Base-by-base conservation (phyloP, 768 basidiomycete species). In the Suillus subalutaceus region DNA sequence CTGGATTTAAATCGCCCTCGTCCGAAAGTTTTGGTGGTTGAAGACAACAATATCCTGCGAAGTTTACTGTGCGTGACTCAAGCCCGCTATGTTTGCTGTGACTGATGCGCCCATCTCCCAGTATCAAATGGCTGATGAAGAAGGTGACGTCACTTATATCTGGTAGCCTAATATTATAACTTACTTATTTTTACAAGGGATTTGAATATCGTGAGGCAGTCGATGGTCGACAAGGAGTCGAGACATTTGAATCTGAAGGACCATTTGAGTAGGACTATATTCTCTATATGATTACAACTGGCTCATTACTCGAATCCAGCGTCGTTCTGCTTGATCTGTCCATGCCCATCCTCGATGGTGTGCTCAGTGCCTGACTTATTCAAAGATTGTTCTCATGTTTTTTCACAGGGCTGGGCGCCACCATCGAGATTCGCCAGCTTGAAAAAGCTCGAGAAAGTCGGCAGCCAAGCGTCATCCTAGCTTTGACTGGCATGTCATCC, bases 301-400 rank as follows among this genome's bases (percentile, higher is more conserved):
- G 56, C 67, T 60, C 18, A 60, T 30, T 8, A 20, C 41, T 30
- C 30, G 16, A 60, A 41, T 59, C 37, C 70, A 96, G 95, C 67
- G 87, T 95, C 41, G 90, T 96, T 43, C 83, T 96, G 16, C 80
- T 97, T 66, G 96, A 97, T 76, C 79, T 97, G 64, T 94, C 93
- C 1, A 97, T 97, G 96, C 96, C 94, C 0, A 77, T 93, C n/a
- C 85, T 97, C 64, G 94, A 97, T 74, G 96, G 93, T 88, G 62
- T 66, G 81, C 69, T 61, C 38, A 16, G n/a, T 41, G 16, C 18
- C 57, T 1, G 26, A 30, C 12, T 67, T 41, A 23, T 63, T 43
- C 40, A 62, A 16, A 56, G 6, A 30, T 40, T 23, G 46, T 5
- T 7, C 38, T 13, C 35, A 55, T 35, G 4, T 32, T 18, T 26